Evolutionary conservation across 176 grass and related monocot species (phyloP).

Genomic region (Carex kokanica): DNA sequence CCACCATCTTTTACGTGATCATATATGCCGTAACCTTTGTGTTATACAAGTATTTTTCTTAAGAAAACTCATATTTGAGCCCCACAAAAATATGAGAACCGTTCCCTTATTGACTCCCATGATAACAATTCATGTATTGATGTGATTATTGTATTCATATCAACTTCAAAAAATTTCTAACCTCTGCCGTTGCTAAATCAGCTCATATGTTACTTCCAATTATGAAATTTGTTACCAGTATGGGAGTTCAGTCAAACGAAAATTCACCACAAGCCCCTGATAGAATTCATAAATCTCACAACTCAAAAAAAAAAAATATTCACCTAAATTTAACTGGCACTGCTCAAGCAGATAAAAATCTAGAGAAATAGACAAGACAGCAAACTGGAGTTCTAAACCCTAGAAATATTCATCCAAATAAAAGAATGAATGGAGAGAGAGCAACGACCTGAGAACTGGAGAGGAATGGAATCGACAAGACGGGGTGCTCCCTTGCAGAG

Average conservation of each 20-base stretch:
- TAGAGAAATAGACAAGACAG: not conserved
- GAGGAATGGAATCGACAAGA: not conserved
- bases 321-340: not conserved
- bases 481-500: not conserved
- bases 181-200: not conserved
- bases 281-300: not conserved
- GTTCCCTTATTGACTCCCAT: not conserved
- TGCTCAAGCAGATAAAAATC: not conserved
- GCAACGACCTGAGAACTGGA: constrained; percentile 1
- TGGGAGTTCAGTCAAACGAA: not conserved
- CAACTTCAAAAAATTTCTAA: not conserved
- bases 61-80: not conserved
- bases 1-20: not conserved
- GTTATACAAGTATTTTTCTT: not conserved
- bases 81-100: not conserved
- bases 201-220: not conserved
- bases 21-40: not conserved
- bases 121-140: not conserved
- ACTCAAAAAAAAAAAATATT: not conserved
- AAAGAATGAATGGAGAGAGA: not conserved
- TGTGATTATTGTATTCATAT: not conserved
- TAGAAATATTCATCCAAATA: not conserved
- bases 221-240: not conserved
- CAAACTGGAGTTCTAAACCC: constrained; percentile 15
- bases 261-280: not conserved